Evolutionary conservation across 805 yeast genomes (phyloP), one percentile per base, ranked within the genome.

Genomic region (Maudiozyma bulderi): DNA sequence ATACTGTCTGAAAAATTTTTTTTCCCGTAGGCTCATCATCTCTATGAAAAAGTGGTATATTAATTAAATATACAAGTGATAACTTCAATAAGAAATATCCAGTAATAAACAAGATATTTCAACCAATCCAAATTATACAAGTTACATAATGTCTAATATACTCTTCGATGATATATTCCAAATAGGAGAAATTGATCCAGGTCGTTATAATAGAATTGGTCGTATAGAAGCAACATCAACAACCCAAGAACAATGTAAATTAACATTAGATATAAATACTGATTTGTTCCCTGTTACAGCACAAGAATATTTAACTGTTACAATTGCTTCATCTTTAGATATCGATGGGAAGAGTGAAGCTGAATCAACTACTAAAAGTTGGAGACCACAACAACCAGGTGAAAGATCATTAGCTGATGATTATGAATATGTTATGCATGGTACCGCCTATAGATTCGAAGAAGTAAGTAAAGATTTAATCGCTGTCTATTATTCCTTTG

Each of bases 351-450:
- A 69, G 8, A 68, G 62, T 5, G 76, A 76, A 35, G 64, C 75
- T 66, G 48, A 53, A 10, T 54, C 57, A 5, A 59, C 60, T n/a
- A 57, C 64, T 40, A 53, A 52, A 28, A 68, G 72, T 26, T 71
- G 75, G 75, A 71, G 74, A 61, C 73, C 74, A 15, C 95, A 96
- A 43, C 85, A 78, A 67, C 77, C 85, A 10, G 86, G 83, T 51
- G 96, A 89, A 57, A 78, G 84, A 62, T 78, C 95, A 6, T 75
- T 91, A 60, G 96, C 96, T 56, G 97, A 91, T 66, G 98, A 93
- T 64, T 91, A 89, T 72, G 98, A 91, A 67, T 93, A 93, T 61
- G 98, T 93, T 56, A 91, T 93, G 98, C 82, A 90, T 66, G 99
- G 99, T 48, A 89, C 96, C 6, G 95, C 93, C 43, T 93, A 93